These are phyloP conservation scores for Fusarium denticulatum DNA, from an alignment of 2,329 filamentous ascomycete genomes.

Conservation along the genomic window DNA sequence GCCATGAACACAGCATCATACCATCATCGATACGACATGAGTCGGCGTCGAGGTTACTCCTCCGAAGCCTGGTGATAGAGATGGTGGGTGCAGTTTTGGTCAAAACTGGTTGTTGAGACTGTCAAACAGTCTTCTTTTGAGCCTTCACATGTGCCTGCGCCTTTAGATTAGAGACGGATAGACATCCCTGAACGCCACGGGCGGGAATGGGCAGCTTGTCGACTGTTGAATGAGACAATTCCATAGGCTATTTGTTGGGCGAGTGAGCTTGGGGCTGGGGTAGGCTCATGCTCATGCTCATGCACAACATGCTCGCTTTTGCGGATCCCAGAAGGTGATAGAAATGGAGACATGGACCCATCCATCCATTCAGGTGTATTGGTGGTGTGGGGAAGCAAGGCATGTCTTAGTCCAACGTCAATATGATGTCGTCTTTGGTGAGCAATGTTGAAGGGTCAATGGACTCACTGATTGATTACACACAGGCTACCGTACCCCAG, in stretches of 20 bases:
- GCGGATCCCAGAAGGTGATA: constrained; percentile 26
- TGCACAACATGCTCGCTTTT: constrained; percentile 39
- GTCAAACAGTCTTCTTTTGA: not conserved
- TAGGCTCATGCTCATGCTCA: constrained; percentile 16
- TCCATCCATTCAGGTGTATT: not conserved
- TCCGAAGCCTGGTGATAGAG: not conserved
- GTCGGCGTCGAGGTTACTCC: not conserved
- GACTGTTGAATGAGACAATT: not conserved
- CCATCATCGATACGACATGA: not conserved
- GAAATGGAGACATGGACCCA: constrained; percentile 5
- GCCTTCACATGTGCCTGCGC: not conserved
- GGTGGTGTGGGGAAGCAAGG: constrained; percentile 33
- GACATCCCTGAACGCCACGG: constrained; percentile 10
- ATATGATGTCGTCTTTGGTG: constrained; percentile 29
- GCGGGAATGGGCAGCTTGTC: constrained; percentile 14
- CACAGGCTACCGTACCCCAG: constrained; percentile 22
- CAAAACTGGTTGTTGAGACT: not conserved
- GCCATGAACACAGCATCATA: not conserved
- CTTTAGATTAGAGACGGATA: not conserved
- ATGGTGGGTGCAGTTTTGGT: not conserved
- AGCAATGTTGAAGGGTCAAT: not conserved
- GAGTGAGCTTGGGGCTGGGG: constrained; percentile 7
- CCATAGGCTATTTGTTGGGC: constrained; percentile 27
- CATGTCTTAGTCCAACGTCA: constrained; percentile 29
- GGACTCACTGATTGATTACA: not conserved